Evolutionary conservation across 768 basidiomycete genomes (phyloP), one percentile per base, ranked within the genome.

Genomic region (Rhizopogon sp.): DNA sequence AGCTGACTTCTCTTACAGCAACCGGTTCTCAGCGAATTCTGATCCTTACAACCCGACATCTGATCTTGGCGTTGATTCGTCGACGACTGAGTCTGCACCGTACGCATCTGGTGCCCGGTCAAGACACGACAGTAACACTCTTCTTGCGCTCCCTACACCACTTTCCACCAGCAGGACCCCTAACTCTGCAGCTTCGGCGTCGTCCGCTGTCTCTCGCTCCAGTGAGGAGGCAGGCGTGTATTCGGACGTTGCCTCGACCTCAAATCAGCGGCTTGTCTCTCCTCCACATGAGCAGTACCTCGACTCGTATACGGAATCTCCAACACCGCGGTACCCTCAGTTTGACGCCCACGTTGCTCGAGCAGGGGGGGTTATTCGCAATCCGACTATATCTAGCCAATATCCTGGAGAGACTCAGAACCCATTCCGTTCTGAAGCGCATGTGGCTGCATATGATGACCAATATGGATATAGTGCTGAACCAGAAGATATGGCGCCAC

Each of bases 91-190:
- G 39, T 85, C 82, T 13, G 56, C 39, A 8, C 66, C 61, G 10
- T 75, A 74, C 55, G 70, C 64, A 31, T 50, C 60, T 56, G 64
- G 66, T 39, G 74, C 69, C 39, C 81, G 88, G 9, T 77, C 76
- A 22, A 76, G 87, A 39, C 77, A 85, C 52, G 90, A 92, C 60
- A 88, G 83, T 65, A 83, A 79, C 49, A 78, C 87, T 3, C 73
- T 87, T 2, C 74, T 91, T 50, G 87, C 85, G 76, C 80, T 91
- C 16, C 88, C 88, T 7, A 82, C 89, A 2, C 90, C 88, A 1
- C 72, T 91, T 44, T 79, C 87, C 29, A 78, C 84, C 50, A 84
- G 73, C 63, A 76, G 83, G 56, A 73, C 72, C 6, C 67, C 75
- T 53, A 73, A 75, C 64, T 80, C 80, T 42, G 74, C 57, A 53